Evolutionary conservation across 73 alveolate species (phyloP), one percentile per base, ranked within the genome.

Genomic region (Urostyla sp.): DNA sequence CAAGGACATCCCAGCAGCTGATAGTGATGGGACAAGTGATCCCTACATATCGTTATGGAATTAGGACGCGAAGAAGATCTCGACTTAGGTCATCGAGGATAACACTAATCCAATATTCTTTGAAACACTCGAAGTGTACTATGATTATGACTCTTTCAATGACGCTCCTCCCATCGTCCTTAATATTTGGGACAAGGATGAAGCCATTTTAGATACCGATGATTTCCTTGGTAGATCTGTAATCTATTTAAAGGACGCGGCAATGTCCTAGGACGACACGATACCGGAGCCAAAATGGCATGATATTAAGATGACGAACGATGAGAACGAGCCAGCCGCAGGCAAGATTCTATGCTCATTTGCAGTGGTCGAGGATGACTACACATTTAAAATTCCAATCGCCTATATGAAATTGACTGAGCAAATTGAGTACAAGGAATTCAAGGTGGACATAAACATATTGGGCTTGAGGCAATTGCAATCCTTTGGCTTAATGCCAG

Each of bases 1-100:
- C 87, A 87, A 87, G 80, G 98, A 91, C 13, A 87, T 95, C 66
- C 93, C 97, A 20, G 75, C 97, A 3, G 97, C 97, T 11, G 99
- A 95, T 80, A 84, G 94, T 57, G 90, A 85, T 69, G 98, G 98
- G 4, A 79, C 94, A 6, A 38, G 67, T 21, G 77, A 75, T 43
- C 98, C 98, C 20, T 93, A 81, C 69, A 81, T 90, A 7, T 80
- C 52, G 26, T 52, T 91, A 48, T 54, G 54, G 56, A 56, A 48
- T 52, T 74, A 61, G 59, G 90, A 58, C 53, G 81, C 18, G 50
- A 56, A 46, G 72, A 52, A 18, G 37, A 44, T 51, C 43, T 55
- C 73, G 78, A 63, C 87, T 1, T 16, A 44, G 53, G 51, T 60
- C 63, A 27, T 72, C 48, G 72, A 85, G 46, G 90, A 88, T 50